phyloP scores from a whole-genome alignment of 1,284 basidiomycete genomes.

The Pseudozyma thailandica region DNA sequence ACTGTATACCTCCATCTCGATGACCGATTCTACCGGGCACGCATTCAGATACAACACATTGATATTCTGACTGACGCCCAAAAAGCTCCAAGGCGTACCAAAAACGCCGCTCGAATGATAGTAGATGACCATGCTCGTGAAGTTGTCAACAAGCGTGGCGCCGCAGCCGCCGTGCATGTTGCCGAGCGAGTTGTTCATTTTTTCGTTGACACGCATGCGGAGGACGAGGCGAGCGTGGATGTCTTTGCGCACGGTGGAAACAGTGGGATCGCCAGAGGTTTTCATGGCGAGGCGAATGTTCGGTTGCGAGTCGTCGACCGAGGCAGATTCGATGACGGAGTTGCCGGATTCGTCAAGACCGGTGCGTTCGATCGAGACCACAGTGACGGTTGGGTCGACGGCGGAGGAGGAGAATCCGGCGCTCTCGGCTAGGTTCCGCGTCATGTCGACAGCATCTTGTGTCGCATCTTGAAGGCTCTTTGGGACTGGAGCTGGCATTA shows the following conservation, averaged over 20 bases:
- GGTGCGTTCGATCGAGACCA: conserved; percentile 34
- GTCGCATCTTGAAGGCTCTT: conserved; percentile 44
- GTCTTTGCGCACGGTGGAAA: conserved; percentile 33
- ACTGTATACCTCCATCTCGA: conserved; percentile 58
- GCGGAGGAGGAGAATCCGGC: conserved; percentile 40
- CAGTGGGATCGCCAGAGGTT: conserved; percentile 18
- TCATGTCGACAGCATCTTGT: conserved; percentile 47
- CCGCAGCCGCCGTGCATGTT: conserved; percentile 59
- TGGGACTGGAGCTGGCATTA: conserved; percentile 29
- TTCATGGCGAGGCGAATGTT: conserved; percentile 25
- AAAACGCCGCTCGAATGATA: conserved; percentile 50
- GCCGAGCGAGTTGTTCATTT: conserved; percentile 56
- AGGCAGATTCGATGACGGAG: conserved; percentile 29
- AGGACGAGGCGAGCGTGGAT: conserved; percentile 41
- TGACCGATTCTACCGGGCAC: conserved; percentile 50
- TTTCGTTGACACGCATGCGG: conserved; percentile 51
- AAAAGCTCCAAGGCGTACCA: conserved; percentile 56
- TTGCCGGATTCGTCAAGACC: conserved; percentile 35
- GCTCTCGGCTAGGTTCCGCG: conserved; percentile 17
- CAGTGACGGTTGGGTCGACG: conserved; percentile 27
- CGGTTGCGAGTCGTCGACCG: conserved; percentile 32
- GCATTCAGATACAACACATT: conserved; percentile 60
- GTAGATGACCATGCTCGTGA: conserved; percentile 48
- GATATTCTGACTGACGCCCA: conserved; percentile 64
- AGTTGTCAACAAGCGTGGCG: conserved; percentile 55